Percentiles rank a stretch among this genome's conserved stretches.
Conservation (phyloP, 2,329 filamentous ascomycete species). For the Paecilomyces dactylethromorphus region DNA sequence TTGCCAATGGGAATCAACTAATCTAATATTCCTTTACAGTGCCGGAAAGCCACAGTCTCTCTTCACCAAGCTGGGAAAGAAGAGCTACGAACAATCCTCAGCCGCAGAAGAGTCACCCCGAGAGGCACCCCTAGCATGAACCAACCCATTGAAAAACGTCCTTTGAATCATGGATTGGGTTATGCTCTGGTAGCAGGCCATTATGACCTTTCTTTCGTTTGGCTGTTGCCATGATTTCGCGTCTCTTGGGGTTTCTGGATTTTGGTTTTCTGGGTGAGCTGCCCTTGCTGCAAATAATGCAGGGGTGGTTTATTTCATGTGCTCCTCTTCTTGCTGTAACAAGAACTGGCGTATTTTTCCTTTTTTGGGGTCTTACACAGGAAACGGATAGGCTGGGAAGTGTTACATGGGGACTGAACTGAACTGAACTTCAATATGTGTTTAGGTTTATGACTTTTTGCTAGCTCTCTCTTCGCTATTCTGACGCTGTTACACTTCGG, state of each 20-base stretch:
- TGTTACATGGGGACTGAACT: neutral
- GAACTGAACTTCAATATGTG: neutral
- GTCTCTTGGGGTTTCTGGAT: neutral
- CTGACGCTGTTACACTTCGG: neutral
- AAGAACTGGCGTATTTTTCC: neutral
- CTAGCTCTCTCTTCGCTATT: neutral
- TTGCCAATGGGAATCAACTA: neutral
- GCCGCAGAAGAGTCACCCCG: neutral
- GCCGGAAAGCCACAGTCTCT: conserved; percentile 38
- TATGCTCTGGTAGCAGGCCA: neutral
- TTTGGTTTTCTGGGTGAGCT: neutral
- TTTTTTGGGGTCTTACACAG: neutral
- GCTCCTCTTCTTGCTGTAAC: no score
- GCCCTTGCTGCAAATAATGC: no score
- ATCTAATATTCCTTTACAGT: conserved; percentile 11
- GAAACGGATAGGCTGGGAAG: neutral
- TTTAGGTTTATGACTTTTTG: neutral
- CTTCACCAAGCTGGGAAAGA: conserved; percentile 42
- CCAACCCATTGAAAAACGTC: neutral
- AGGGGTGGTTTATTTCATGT: no score
- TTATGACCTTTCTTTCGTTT: neutral
- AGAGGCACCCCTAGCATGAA: neutral
- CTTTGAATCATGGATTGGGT: neutral
- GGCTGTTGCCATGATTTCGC: neutral
- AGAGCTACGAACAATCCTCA: conserved; percentile 34